phyloP scores from a whole-genome alignment of 371 early-diverging fungal species.

The Mucor piriformis region DNA sequence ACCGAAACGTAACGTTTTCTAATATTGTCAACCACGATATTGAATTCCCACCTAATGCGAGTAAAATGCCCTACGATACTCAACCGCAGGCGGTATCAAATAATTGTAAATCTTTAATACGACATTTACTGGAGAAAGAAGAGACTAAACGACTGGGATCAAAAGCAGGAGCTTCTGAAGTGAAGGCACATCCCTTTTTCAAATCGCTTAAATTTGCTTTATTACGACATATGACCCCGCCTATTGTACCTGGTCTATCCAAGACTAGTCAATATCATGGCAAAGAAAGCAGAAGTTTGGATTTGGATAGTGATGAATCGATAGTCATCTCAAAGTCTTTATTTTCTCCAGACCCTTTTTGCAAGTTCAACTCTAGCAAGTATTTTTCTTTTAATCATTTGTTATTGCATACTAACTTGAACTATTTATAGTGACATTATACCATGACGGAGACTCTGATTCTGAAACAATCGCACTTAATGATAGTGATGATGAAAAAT shows the following conservation, averaged over 20 bases:
- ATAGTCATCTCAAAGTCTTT: background rate
- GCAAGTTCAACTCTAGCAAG: conserved; percentile 64
- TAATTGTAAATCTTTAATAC: conserved; percentile 71
- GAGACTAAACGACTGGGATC: conserved; percentile 82
- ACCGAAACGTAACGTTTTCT: conserved; percentile 81
- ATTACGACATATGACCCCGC: conserved; percentile 79
- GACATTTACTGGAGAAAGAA: conserved; percentile 79
- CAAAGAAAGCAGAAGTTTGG: conserved; percentile 55
- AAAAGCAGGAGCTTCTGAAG: conserved; percentile 87
- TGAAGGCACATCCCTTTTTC: conserved; percentile 94
- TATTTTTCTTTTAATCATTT: no score
- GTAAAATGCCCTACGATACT: no score
- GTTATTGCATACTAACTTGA: no score
- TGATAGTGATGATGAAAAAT: conserved; percentile 16
- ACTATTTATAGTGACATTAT: conserved; percentile 49
- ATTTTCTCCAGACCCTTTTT: conserved; percentile 59
- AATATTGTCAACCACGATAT: conserved; percentile 80
- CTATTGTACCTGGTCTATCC: conserved; percentile 74
- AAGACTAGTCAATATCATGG: conserved; percentile 35
- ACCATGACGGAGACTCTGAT: conserved; percentile 64
- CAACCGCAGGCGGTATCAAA: conserved; percentile 44
- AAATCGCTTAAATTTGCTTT: conserved; percentile 89
- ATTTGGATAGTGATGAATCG: conserved; percentile 48
- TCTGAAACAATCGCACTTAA: conserved; percentile 19
- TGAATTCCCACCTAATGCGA: conserved; percentile 56